Percentiles rank a stretch among this genome's conserved stretches.
These are phyloP conservation scores for Edaphochlamys debaryana DNA, from an alignment of 139 green algal genomes.

Conservation along the genomic window DNA sequence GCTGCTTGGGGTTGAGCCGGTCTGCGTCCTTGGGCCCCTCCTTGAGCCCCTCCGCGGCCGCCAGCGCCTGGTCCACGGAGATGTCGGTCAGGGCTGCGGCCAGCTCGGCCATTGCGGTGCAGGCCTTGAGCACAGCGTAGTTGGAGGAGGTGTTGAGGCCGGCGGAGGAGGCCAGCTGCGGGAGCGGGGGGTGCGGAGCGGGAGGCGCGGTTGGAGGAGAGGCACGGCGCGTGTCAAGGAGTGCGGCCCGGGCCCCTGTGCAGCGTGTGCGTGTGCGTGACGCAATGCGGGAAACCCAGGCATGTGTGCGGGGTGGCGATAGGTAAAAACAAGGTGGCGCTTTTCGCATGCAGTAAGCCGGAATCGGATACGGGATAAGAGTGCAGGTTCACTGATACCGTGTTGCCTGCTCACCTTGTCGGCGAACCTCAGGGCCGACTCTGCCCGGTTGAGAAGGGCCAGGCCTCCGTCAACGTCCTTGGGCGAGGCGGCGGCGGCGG, in stretches of 20 bases:
- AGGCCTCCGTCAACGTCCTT: background rate
- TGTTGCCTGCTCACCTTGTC: slow-evolving; percentile 14
- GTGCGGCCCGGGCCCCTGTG: no score
- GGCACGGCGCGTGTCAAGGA: no score
- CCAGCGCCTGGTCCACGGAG: background rate
- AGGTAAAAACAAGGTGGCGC: no score
- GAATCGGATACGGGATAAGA: no score
- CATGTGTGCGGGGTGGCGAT: no score
- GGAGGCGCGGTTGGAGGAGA: background rate
- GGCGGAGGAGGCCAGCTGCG: slow-evolving; percentile 14
- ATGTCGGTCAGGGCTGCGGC: background rate
- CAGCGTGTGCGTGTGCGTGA: no score
- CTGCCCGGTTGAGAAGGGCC: background rate
- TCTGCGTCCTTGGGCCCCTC: slow-evolving; percentile 20
- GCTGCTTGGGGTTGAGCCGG: slow-evolving; percentile 2
- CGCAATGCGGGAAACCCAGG: no score
- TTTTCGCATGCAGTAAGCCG: no score
- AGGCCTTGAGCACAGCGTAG: no score
- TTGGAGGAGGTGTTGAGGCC: background rate
- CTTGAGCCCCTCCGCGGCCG: background rate
- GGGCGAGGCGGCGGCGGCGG: no score
- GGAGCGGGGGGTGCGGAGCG: no score
- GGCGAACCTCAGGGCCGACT: slow-evolving; percentile 13
- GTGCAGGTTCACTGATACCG: no score
- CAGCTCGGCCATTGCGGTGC: background rate